Base-by-base conservation (phyloP, 306 rosid species). In the Senna siamea region DNA sequence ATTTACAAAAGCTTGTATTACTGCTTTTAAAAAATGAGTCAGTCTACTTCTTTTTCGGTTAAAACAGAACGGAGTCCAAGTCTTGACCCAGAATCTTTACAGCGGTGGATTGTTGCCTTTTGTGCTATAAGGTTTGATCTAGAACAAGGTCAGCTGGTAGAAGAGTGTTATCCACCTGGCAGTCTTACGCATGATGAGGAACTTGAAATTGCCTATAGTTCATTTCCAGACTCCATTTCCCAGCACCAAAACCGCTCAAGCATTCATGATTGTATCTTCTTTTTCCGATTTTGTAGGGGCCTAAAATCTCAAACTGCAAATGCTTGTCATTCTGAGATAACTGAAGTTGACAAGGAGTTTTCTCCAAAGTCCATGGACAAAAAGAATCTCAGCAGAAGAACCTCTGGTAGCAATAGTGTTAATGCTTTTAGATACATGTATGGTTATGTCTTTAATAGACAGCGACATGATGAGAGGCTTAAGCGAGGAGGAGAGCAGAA, bases 401-500 rank as follows among this genome's bases (percentile, higher is more conserved):
- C 88, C 44, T 80, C 76, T 53, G 76, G 66, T 34, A 61, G 71
- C 73, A 62, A 74, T 28, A 69, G 51, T 62, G 72, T 32, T 35
- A 43, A 40, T 60, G 79, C 70, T 82, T 89, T 88, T 2, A 81
- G 82, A 38, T 91, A 84, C 82, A 78, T 93, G 85, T 93, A 91
- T 83, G 98, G 98, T 41, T 93, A 86, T 79, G 98, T 91, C 50
- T 91, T 93, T 71, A 93, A 93, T 70, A 83, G 98, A 74, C 96
- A 91, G 87, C 87, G 98, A 84, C 98, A 93, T 20, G 98, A 93
- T 60, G 97, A 93, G 86, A 89, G 98, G 81, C 75, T 93, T 30
- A 90, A 87, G 79, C 88, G 98, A 15, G 98, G 98, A n/a, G 98
- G 98, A 41, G 97, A 93, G 77, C 98, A 93, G 82, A 93, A 93